A percentile compares a stretch with the other conserved stretches of the same genome.
phyloP scores from a whole-genome alignment of 2,329 filamentous ascomycete genomes.

The Hypoxylon sp. region DNA sequence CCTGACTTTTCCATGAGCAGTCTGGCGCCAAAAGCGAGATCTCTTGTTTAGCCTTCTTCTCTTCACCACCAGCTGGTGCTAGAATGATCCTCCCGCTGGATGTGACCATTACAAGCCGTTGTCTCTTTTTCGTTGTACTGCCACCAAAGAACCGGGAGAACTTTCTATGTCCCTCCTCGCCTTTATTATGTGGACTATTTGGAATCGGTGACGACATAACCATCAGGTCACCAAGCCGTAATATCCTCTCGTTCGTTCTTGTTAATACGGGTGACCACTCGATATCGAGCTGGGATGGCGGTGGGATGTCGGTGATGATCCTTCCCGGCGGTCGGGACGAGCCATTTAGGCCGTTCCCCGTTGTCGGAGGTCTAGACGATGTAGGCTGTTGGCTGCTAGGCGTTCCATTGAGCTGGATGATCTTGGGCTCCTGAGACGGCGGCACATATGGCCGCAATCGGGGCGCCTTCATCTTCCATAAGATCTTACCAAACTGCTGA shows the following conservation, averaged over 20 bases:
- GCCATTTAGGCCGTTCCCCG: slow-evolving; percentile 62
- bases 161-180: slow-evolving; percentile 84
- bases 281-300: slow-evolving; percentile 96
- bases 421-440: slow-evolving; percentile 78
- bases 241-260: slow-evolving; percentile 89
- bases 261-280: slow-evolving; percentile 98
- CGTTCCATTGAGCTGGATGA: slow-evolving; percentile 80
- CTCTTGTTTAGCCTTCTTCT: slow-evolving; percentile 95
- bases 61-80: slow-evolving; percentile 91
- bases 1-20: slow-evolving; percentile 82
- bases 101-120: slow-evolving; percentile 94
- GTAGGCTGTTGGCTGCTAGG: slow-evolving; percentile 54
- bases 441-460: slow-evolving; percentile 87
- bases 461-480: slow-evolving; percentile 94
- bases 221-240: slow-evolving; percentile 92
- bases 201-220: slow-evolving; percentile 85
- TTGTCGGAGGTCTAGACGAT: slow-evolving; percentile 51
- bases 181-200: slow-evolving; percentile 80
- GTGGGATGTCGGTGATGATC: slow-evolving; percentile 94
- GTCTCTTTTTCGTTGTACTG: slow-evolving; percentile 90
- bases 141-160: slow-evolving; percentile 94
- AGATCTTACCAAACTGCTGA: slow-evolving; percentile 82
- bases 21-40: slow-evolving; percentile 85
- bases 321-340: slow-evolving; percentile 76
- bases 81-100: slow-evolving; percentile 91